Base-by-base conservation (phyloP, 2,329 filamentous ascomycete species). In the Fusarium ambrosium region DNA sequence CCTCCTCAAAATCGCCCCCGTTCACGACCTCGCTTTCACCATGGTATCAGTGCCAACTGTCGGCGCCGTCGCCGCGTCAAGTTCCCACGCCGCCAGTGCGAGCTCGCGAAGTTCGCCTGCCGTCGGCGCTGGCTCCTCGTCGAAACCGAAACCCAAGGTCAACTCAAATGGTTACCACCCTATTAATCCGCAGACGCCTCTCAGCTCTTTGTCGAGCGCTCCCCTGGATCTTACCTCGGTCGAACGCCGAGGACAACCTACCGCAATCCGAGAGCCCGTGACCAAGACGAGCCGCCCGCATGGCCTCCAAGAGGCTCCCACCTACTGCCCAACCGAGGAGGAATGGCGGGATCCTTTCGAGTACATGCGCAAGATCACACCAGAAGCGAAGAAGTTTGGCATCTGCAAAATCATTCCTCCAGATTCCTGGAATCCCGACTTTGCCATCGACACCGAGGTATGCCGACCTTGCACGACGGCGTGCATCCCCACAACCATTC, bases 371-470 rank as follows among this genome's bases (percentile, higher is more conserved):
- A 98, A 96, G 84, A 98, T 99, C 77, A 88, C 92, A 1, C 92
- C 94, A 1, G 95, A 98, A 81, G 97, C 94, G 27, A 90, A 89
- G 75, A 91, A 95, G 79, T 98, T 94, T 84, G 97, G 97, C 61
- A 94, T 99, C 64, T 95, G 95, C 89, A 98, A 98, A 84, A 94
- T 99, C 72, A 94, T 99, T 66, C 97, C 97, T 6, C 97, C 97
- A 1, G 94, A 97, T 73, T 92, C 89, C 37, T 99, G 97, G 97
- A 96, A 97, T 79, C 97, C 97, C 9, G 89, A 95, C 18, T 98
- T 99, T 82, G 95, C 95, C 51, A 97, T 99, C 80, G 95, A 99
- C 81, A 98, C 96, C 24, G 95, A 98, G 91, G 96, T 98, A 76
- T 55, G 82, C 74, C 32, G 56, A 22, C 37, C 48, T 59, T 71